A percentile compares a stretch with the other conserved stretches of the same genome.
phyloP scores from a whole-genome alignment of 2,329 filamentous ascomycete genomes.

The Monosporascus ibericus region DNA sequence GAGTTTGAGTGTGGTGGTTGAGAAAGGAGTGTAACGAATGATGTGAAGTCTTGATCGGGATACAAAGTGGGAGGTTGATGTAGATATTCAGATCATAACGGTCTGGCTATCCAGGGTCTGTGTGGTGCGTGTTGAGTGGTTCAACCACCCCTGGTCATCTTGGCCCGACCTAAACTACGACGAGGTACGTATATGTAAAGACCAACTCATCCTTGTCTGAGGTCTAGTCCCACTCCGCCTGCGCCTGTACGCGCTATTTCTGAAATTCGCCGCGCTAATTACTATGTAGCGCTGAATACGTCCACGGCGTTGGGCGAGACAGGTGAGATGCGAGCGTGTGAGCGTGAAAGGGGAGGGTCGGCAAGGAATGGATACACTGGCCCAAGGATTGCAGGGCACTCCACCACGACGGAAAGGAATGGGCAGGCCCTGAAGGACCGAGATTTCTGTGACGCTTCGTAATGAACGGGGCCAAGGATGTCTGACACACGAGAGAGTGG shows the following conservation, averaged over 20 bases:
- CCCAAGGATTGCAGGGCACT: conserved; percentile 25
- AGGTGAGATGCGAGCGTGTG: not conserved
- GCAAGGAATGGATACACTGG: conserved; percentile 24
- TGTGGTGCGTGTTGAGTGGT: conserved; percentile 26
- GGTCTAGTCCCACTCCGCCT: conserved; percentile 23
- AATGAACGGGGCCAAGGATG: conserved; percentile 45
- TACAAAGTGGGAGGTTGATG: conserved; percentile 24
- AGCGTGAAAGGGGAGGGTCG: conserved; percentile 11
- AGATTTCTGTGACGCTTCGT: conserved; percentile 37
- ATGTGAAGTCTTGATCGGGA: conserved; percentile 17
- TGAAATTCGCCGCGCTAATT: not conserved
- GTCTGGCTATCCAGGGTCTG: conserved; percentile 18
- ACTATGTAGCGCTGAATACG: not conserved
- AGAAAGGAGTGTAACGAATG: conserved; percentile 13
- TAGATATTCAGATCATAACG: conserved; percentile 25
- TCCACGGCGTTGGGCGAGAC: not conserved
- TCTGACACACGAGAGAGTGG: conserved; percentile 46
- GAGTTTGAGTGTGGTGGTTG: conserved; percentile 9
- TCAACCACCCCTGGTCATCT: conserved; percentile 19
- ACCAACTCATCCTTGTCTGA: conserved; percentile 25
- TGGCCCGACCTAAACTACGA: conserved; percentile 18
- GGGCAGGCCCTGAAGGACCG: conserved; percentile 18
- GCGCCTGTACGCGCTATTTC: conserved; percentile 21
- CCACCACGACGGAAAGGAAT: conserved; percentile 19
- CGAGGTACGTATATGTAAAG: conserved; percentile 20